Conservation (phyloP, 306 rosid species). For the Dicorynia guianensis region DNA sequence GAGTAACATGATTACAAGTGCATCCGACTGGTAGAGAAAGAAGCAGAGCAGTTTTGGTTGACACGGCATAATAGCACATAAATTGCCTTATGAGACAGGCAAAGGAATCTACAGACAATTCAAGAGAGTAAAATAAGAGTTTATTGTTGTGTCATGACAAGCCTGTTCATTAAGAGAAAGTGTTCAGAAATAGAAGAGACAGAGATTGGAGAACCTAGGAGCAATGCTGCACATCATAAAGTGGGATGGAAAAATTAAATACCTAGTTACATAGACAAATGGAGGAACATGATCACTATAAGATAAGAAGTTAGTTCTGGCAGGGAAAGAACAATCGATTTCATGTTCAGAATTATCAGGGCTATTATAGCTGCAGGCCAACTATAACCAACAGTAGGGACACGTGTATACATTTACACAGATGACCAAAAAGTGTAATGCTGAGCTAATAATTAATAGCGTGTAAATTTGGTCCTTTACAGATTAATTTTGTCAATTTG, state of each 20-base stretch:
- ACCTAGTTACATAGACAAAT: not conserved
- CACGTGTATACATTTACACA: no score
- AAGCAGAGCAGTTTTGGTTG: not conserved
- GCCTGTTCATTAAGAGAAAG: not conserved
- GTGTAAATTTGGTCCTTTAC: no score
- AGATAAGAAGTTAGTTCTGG: not conserved
- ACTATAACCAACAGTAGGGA: not conserved
- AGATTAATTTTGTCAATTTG: no score
- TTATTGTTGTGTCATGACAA: not conserved
- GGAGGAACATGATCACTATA: not conserved
- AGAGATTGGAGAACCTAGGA: not conserved
- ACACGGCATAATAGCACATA: not conserved
- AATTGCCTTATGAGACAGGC: not conserved
- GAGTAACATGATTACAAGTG: not conserved
- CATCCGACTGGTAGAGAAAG: conserved; percentile 13
- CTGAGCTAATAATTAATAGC: no score
- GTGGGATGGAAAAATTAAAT: not conserved
- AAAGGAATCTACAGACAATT: not conserved
- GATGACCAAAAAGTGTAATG: no score
- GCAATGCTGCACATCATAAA: not conserved
- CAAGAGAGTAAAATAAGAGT: not conserved
- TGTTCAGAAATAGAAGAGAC: conserved; percentile 1
- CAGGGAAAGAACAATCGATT: not conserved
- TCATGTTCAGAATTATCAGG: not conserved
- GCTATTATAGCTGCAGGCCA: not conserved